Evolutionary conservation across 1,284 basidiomycete species (phyloP).

Genomic region (Fistulina hepatica): DNA sequence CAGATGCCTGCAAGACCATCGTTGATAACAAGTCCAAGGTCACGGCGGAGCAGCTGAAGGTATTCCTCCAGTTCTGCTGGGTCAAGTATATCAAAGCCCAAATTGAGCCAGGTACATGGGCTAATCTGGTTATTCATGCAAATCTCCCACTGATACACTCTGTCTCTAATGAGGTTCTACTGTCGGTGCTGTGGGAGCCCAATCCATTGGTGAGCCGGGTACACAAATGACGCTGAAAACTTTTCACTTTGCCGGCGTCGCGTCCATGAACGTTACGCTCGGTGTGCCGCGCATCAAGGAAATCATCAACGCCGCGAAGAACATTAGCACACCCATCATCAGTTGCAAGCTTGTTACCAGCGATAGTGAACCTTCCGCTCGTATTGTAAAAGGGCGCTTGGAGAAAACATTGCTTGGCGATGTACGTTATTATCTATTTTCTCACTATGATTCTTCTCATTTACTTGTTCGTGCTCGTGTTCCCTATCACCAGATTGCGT

Average conservation of each 20-base stretch:
- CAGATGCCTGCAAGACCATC: slow-evolving; percentile 55
- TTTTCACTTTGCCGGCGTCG: slow-evolving; percentile 99
- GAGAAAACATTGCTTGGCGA: slow-evolving; percentile 95
- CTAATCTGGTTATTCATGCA: background rate
- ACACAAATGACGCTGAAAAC: slow-evolving; percentile 99
- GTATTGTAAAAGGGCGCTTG: slow-evolving; percentile 94
- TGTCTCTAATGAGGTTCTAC: slow-evolving; percentile 60
- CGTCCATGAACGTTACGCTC: slow-evolving; percentile 99
- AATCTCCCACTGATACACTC: too few relatives aligned
- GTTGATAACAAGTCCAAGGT: slow-evolving; percentile 90
- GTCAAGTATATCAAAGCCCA: slow-evolving; percentile 88
- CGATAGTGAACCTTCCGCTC: slow-evolving; percentile 80
- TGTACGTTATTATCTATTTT: slow-evolving; percentile 37
- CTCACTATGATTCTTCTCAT: slow-evolving; percentile 1
- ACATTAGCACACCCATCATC: slow-evolving; percentile 97
- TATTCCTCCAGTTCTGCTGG: slow-evolving; percentile 84
- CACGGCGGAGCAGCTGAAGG: slow-evolving; percentile 67
- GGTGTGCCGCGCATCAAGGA: slow-evolving; percentile 99
- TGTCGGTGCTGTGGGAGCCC: slow-evolving; percentile 96
- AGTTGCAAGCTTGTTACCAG: slow-evolving; percentile 86
- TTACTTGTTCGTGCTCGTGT: background rate
- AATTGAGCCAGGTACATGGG: slow-evolving; percentile 78
- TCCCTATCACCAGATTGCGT: slow-evolving; percentile 54
- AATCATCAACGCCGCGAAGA: slow-evolving; percentile 97
- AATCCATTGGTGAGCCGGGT: slow-evolving; percentile 98